Conservation (phyloP, 148 eudicot genomes). For the Linanthus parryae region DNA sequence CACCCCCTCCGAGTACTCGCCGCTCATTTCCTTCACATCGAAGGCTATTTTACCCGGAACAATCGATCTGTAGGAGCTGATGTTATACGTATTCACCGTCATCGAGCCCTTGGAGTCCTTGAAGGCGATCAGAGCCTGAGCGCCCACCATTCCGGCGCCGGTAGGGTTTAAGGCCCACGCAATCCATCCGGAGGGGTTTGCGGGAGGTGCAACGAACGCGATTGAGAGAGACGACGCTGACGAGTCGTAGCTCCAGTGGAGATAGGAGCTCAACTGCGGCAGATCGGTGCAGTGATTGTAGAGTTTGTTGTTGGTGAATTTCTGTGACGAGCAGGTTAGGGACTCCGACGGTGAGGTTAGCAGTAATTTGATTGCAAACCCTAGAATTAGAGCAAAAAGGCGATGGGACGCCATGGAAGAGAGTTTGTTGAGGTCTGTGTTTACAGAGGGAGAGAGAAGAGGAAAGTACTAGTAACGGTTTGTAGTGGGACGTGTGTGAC, state of each 20-base stretch:
- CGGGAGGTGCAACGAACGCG: conserved; percentile 54
- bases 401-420: conserved; percentile 21
- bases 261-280: conserved; percentile 32
- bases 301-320: conserved; percentile 27
- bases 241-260: conserved; percentile 56
- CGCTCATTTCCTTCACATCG: conserved; percentile 19
- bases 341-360: conserved; percentile 24
- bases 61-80: conserved; percentile 16
- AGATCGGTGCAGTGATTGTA: conserved; percentile 44
- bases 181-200: conserved; percentile 51
- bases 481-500: too few relatives aligned
- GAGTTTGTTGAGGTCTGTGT: too few relatives aligned
- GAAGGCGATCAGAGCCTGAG: conserved; percentile 53
- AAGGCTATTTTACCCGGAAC: conserved; percentile 15
- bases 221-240: conserved; percentile 37
- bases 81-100: conserved; percentile 32
- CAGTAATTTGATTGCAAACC: not conserved
- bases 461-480: too few relatives aligned
- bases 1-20: conserved; percentile 21
- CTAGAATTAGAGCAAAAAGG: conserved; percentile 2
- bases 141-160: conserved; percentile 50
- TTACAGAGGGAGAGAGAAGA: conserved; percentile 4
- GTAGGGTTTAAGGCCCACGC: conserved; percentile 81
- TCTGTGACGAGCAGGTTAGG: conserved; percentile 46
- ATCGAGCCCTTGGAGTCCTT: conserved; percentile 30